Percentiles rank a stretch among this genome's conserved stretches.
phyloP scores from a whole-genome alignment of 2,329 filamentous ascomycete species.

The Ophioceras dolichostomum region DNA sequence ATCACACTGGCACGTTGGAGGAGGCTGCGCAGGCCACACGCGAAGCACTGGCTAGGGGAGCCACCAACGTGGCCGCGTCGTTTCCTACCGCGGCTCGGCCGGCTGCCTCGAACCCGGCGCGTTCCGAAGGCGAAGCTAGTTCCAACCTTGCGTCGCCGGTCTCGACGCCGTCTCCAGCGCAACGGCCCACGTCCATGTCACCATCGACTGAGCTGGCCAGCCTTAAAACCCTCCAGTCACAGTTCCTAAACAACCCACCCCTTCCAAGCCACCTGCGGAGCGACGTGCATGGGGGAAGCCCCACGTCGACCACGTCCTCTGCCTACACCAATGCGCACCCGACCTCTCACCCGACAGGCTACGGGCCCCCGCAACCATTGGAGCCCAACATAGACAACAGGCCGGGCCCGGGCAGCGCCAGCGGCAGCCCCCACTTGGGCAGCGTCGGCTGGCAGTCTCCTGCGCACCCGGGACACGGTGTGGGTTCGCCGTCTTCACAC shows the following conservation, averaged over 20 bases:
- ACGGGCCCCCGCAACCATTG: conserved; percentile 72
- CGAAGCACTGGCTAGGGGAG: conserved; percentile 57
- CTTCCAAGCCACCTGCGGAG: conserved; percentile 73
- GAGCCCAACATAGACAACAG: conserved; percentile 77
- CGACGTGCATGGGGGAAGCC: conserved; percentile 60
- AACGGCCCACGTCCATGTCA: conserved; percentile 68
- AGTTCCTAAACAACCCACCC: conserved; percentile 66
- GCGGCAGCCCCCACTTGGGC: conserved; percentile 75
- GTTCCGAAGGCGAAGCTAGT: conserved; percentile 59
- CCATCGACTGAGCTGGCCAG: conserved; percentile 64
- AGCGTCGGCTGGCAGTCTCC: conserved; percentile 81
- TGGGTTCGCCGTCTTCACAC: conserved; percentile 65
- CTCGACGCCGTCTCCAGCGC: conserved; percentile 73
- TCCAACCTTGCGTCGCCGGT: conserved; percentile 63
- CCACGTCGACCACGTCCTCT: conserved; percentile 53
- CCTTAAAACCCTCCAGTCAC: conserved; percentile 55
- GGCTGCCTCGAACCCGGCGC: conserved; percentile 32
- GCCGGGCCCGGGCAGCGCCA: conserved; percentile 56
- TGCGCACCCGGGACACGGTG: conserved; percentile 55
- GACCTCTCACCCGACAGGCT: conserved; percentile 76
- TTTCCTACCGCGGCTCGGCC: conserved; percentile 16
- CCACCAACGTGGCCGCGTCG: conserved; percentile 21
- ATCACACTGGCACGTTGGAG: conserved; percentile 89
- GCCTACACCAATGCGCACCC: conserved; percentile 50
- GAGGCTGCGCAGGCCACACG: conserved; percentile 84